Evolutionary conservation across 805 yeast genomes (phyloP), one percentile per base, ranked within the genome.

Genomic region (Yarrowia divulgata): DNA sequence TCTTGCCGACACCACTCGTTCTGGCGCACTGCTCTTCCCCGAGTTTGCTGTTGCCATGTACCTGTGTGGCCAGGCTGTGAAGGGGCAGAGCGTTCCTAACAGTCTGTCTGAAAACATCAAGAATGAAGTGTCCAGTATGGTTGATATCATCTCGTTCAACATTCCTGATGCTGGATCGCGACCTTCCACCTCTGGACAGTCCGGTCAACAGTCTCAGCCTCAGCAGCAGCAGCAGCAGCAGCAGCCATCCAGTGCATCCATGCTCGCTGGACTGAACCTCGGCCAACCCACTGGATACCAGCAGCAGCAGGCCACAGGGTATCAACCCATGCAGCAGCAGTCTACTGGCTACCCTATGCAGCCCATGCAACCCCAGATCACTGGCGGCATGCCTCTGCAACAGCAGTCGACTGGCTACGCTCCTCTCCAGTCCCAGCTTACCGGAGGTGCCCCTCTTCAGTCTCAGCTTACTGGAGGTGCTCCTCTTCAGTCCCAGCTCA

Each of bases 41-140:
- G 98, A 94, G 78, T 94, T 94, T 82, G 97, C 97, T 16, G 82
- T 94, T 72, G 93, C 97, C 18, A 87, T 94, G 83, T 94, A 93
- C 78, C 82, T 94, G 73, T 93, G 97, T 76, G 90, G 90, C 73
- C 79, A 87, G 75, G 90, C 89, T 0, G 82, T 91, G 73, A 87
- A 86, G 73, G 97, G 97, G 45, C 93, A 90, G 73, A 81, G 88
- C 9, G 82, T 93, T 71, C 98, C 98, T 2, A 81, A 81, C 52
- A 83, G 82, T 49, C 79, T 94, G 73, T 97, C 97, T 39, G 84
- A 85, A 23, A 87, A 85, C 71, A 87, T 92, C 80, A 82, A 83
- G 75, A 90, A 90, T 75, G 98, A 94, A 78, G 97, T 94, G 13
- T 85, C 88, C 71, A 89, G 95, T 70, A 90, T 93, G 79, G 93